Conservation (phyloP, 164 flowering plant genomes). For the Dillenia turbinata region DNA sequence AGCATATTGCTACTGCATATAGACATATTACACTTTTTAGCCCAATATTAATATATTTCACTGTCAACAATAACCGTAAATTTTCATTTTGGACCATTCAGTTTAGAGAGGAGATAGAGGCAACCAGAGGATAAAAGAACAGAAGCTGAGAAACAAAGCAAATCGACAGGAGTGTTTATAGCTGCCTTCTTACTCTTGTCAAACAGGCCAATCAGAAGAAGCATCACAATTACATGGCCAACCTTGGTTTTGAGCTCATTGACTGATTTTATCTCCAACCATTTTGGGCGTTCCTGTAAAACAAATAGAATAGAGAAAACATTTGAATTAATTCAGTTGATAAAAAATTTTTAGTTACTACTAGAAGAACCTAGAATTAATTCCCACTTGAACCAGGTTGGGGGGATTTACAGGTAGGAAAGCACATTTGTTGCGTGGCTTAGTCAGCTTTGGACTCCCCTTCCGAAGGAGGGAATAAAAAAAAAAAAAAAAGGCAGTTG, state of each 20-base stretch:
- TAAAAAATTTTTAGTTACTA: no score
- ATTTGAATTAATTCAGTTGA: not conserved
- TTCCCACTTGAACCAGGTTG: no score
- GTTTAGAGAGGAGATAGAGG: slow-evolving; percentile 66
- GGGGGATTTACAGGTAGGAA: no score
- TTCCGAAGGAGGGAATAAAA: no score
- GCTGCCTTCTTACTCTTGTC: slow-evolving; percentile 76
- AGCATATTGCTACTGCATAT: no score
- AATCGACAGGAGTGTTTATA: slow-evolving; percentile 52
- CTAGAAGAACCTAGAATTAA: no score
- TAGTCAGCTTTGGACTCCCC: no score
- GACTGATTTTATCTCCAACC: slow-evolving; percentile 70
- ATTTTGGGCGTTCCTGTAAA: slow-evolving; percentile 71
- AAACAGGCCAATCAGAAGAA: slow-evolving; percentile 71
- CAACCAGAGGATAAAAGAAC: slow-evolving; percentile 65
- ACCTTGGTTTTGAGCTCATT: slow-evolving; percentile 83
- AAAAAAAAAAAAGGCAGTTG: no score
- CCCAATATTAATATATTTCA: no score
- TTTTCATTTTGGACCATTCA: slow-evolving; percentile 24
- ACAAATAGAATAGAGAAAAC: not conserved
- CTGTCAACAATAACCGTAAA: no score
- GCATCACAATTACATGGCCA: slow-evolving; percentile 92
- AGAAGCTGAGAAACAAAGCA: slow-evolving; percentile 80
- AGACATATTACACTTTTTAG: no score
- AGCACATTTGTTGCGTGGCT: no score